Evolutionary conservation across 202 grass and related monocot species (phyloP).

Genomic region (Saccharum hybrid): DNA sequence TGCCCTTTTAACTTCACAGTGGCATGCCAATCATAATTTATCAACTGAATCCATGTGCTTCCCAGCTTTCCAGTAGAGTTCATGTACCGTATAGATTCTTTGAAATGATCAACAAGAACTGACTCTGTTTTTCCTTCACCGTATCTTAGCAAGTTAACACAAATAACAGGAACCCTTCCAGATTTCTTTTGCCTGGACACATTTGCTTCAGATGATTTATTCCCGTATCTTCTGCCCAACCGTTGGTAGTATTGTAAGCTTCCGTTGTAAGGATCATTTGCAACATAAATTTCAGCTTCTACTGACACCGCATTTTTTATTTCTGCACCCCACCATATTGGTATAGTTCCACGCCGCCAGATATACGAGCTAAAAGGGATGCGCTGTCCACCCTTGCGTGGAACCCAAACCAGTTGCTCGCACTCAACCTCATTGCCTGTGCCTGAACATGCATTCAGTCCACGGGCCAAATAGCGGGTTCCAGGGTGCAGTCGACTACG

Average conservation of each 20-base stretch:
- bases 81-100: constrained; percentile 71
- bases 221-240: constrained; percentile 79
- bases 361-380: constrained; percentile 85
- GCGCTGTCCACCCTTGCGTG: constrained; percentile 49
- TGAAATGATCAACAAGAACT: constrained; percentile 89
- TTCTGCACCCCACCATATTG: constrained; percentile 97
- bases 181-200: constrained; percentile 72
- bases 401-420: constrained; percentile 90
- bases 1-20: constrained; percentile 83
- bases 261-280: constrained; percentile 89
- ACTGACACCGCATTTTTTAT: constrained; percentile 70
- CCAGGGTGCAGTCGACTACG: constrained; percentile 97
- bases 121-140: constrained; percentile 85
- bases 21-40: constrained; percentile 99
- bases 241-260: constrained; percentile 84
- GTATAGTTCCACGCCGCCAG: constrained; percentile 96
- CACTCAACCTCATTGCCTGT: constrained; percentile 99
- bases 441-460: constrained; percentile 93
- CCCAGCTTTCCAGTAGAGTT: constrained; percentile 74
- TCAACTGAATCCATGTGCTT: constrained; percentile 88
- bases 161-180: constrained; percentile 77
- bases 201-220: constrained; percentile 63
- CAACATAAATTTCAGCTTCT: constrained; percentile 97
- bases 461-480: constrained; percentile 95
- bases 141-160: constrained; percentile 89